These are phyloP conservation scores for Arctostaphylos glauca DNA, from an alignment of 148 eudicot species.

Conservation along the genomic window DNA sequence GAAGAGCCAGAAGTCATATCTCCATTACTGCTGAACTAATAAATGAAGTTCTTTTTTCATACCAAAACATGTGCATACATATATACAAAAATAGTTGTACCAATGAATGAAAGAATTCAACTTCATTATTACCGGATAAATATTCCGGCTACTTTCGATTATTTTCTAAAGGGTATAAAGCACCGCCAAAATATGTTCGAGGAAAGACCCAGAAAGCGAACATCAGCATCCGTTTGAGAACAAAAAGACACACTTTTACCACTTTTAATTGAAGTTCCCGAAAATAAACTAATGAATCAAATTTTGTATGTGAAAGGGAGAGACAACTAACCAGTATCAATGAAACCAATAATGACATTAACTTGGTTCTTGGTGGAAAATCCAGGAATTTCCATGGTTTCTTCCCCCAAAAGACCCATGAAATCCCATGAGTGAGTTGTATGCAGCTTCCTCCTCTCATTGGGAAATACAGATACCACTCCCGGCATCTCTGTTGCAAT, in stretches of 20 bases:
- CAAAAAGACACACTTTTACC: no score
- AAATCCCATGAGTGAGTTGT: slow-evolving; percentile 66
- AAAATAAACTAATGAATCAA: not conserved
- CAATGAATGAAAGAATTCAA: not conserved
- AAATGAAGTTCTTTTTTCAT: slow-evolving; percentile 13
- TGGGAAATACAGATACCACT: slow-evolving; percentile 52
- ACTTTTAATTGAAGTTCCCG: not conserved
- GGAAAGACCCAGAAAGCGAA: no score
- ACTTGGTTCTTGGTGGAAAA: slow-evolving; percentile 56
- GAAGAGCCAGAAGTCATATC: slow-evolving; percentile 8
- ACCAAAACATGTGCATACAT: not conserved
- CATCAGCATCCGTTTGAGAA: no score
- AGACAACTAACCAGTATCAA: slow-evolving; percentile 42
- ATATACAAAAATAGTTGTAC: not conserved
- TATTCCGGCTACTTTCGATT: no score
- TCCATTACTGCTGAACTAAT: slow-evolving; percentile 6
- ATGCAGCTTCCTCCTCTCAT: slow-evolving; percentile 40
- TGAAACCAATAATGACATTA: slow-evolving; percentile 50
- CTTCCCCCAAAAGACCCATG: slow-evolving; percentile 48
- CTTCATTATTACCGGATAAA: no score
- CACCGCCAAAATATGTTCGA: no score
- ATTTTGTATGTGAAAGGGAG: not conserved
- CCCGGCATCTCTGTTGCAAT: slow-evolving; percentile 45
- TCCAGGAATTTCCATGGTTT: slow-evolving; percentile 57
- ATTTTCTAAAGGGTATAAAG: no score